Percentiles rank a stretch among this genome's conserved stretches.
Conservation (phyloP, 345 rosid species). For the Syzygium oleosum region DNA sequence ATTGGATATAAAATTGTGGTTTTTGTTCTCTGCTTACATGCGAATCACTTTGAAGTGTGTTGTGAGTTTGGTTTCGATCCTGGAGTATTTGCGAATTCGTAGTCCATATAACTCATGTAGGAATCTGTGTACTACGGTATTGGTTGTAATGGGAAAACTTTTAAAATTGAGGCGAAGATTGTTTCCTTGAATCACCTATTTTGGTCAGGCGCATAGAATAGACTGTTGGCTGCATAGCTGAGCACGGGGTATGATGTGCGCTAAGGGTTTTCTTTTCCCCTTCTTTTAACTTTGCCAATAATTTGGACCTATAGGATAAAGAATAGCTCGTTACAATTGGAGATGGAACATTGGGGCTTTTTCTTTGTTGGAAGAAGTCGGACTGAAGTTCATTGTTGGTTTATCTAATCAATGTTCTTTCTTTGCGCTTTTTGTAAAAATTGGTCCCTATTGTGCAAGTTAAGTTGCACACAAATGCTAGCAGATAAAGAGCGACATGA, state of each 20-base stretch:
- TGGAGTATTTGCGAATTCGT: background rate
- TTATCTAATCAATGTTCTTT: background rate
- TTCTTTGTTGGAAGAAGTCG: background rate
- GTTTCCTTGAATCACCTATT: background rate
- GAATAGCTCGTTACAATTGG: background rate
- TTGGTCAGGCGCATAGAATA: background rate
- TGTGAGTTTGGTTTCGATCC: background rate
- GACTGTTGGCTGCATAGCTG: background rate
- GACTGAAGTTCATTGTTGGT: background rate
- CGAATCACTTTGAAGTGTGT: background rate
- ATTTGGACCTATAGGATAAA: background rate
- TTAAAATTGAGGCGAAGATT: background rate
- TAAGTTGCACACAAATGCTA: background rate
- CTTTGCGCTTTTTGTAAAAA: background rate
- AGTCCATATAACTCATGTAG: background rate
- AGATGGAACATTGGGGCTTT: background rate
- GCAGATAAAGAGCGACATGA: background rate
- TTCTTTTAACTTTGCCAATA: background rate
- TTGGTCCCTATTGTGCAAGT: background rate
- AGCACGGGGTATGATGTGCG: background rate
- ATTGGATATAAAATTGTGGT: background rate
- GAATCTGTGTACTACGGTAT: background rate
- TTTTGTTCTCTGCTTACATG: background rate
- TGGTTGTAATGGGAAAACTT: background rate
- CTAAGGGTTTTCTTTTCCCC: background rate